These are phyloP conservation scores for Cornus florida DNA, from an alignment of 148 eudicot genomes.

Conservation along the genomic window DNA sequence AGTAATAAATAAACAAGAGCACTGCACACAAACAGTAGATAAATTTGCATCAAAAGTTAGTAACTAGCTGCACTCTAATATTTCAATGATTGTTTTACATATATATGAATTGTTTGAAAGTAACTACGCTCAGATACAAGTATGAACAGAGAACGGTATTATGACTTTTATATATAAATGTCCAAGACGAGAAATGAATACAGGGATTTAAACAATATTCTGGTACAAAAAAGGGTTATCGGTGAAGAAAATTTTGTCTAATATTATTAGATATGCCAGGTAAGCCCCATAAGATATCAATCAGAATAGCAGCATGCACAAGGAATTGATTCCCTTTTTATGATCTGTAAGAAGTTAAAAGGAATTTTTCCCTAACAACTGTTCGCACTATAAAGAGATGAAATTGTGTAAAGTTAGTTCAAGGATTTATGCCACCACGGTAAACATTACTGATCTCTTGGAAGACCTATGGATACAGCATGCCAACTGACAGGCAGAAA, in stretches of 20 bases:
- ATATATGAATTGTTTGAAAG: neutral
- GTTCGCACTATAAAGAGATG: too few species aligned
- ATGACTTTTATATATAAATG: neutral
- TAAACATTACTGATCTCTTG: too few species aligned
- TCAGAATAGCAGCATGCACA: neutral
- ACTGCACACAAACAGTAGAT: neutral
- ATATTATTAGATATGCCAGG: neutral
- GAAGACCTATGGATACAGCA: too few species aligned
- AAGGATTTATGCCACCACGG: too few species aligned
- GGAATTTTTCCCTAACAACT: too few species aligned
- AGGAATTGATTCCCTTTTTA: neutral
- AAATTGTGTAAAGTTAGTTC: too few species aligned
- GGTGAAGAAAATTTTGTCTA: neutral
- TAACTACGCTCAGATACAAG: neutral
- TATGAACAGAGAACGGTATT: too few species aligned
- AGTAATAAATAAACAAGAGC: neutral
- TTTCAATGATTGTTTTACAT: neutral
- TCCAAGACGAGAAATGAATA: neutral
- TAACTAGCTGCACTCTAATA: neutral
- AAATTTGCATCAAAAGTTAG: conserved; percentile 2
- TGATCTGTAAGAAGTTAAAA: too few species aligned
- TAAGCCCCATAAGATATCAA: neutral
- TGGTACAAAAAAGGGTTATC: neutral
- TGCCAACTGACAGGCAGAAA: neutral
- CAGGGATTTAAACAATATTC: neutral